Evolutionary conservation across 345 rosid species (phyloP).

Genomic region (Eucalyptus decipiens): DNA sequence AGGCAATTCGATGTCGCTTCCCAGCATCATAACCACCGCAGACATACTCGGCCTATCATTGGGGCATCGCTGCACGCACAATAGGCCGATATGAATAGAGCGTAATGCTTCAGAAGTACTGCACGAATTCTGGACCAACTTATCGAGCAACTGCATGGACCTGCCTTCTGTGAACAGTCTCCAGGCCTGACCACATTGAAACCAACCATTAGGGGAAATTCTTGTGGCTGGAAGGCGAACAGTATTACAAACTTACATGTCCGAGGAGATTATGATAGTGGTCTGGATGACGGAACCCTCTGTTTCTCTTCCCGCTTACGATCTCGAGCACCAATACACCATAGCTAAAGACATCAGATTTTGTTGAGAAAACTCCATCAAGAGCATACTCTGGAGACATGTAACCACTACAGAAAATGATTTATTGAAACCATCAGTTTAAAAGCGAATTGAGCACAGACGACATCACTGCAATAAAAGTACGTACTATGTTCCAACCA

Average conservation of each 20-base stretch:
- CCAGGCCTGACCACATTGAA: constrained; percentile 18
- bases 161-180: constrained; percentile 15
- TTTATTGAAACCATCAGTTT: no score
- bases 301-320: constrained; percentile 7
- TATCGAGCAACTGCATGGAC: constrained; percentile 16
- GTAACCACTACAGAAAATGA: constrained; percentile 14
- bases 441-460: no score
- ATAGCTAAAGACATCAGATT: constrained; percentile 25
- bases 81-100: constrained; percentile 28
- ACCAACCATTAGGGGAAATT: background rate
- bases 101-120: constrained; percentile 4
- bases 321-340: constrained; percentile 28
- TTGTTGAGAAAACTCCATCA: constrained; percentile 19
- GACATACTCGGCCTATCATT: constrained; percentile 40
- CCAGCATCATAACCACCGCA: constrained; percentile 25
- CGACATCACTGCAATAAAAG: background rate
- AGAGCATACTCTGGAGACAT: constrained; percentile 34
- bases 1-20: constrained; percentile 22
- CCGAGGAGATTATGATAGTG: constrained; percentile 3
- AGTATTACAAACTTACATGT: background rate
- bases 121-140: background rate
- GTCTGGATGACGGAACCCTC: constrained; percentile 13
- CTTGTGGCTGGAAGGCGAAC: background rate
- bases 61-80: constrained; percentile 30
- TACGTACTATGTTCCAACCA: constrained; percentile 15